Evolutionary conservation across 306 rosid species (phyloP), one percentile per base, ranked within the genome.

Genomic region (Amphicarpaea edgeworthii): DNA sequence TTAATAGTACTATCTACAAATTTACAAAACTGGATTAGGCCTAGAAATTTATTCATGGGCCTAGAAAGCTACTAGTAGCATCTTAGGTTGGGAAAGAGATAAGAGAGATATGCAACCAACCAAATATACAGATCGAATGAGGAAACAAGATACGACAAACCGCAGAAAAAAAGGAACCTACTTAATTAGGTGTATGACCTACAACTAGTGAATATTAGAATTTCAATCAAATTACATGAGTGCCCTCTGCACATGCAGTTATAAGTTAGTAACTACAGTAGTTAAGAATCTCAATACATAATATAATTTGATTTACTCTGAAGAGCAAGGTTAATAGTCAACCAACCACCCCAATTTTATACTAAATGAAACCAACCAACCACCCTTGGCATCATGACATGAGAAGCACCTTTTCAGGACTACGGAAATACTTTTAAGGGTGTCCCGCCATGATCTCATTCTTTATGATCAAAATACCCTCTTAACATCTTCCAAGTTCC

Each of bases 341-440:
- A 85, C 80, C 88, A 85, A 85, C 80, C 40, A 68, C 81, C 41
- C 58, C 34, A 60, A 21, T 62, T 59, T 3, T 45, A 3, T 53
- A 28, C n/a, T 28, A 20, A n/a, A 40, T 5, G 40, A 79, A 50
- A 62, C 47, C 26, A 50, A 53, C 57, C 38, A 59, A 49, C 20
- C 11, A 32, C 42, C 45, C 73, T 11, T 20, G 23, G 65, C 78
- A 75, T 74, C 12, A 75, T 80, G 85, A 72, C 82, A 68, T 57
- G 69, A 67, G 76, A 63, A 79, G 77, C 79, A 49, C 17, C 85
- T 81, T 78, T 86, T 78, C 84, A 85, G 89, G 86, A 84, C 89
- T 73, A 83, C 87, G 85, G 88, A 88, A 70, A 70, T 43, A 68
- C 70, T 81, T 72, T 76, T 49, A 46, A 76, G 54, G 77, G 80